Base-by-base conservation (phyloP, 441 rosid species). In the Erysimum cheiri region DNA sequence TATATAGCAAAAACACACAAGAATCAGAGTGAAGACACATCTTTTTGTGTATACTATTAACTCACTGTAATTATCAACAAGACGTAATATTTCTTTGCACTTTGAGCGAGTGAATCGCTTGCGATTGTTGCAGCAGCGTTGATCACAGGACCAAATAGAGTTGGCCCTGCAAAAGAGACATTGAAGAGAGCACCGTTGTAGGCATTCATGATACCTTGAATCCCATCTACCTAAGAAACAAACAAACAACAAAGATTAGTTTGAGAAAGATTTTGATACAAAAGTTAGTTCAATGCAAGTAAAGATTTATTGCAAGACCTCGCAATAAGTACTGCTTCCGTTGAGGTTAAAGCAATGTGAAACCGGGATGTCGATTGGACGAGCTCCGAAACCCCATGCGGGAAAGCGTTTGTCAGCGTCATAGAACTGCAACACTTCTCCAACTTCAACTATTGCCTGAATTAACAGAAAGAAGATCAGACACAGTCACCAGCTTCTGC, bases 331-430 rank as follows among this genome's bases (percentile, higher is more conserved):
- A 44, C 73, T 87, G 83, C 97, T 94, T 77, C 98, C 98, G 29
- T 86, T 93, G 83, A 93, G 82, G 85, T 85, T 93, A 81, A 91
- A 93, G 81, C 95, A 89, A 84, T 93, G 98, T 32, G 92, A 91
- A 61, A 93, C 96, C 2, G 97, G 93, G 37, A 93, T 92, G 65
- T 88, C 96, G 47, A 88, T 85, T 54, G 98, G 96, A 61, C 97
- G 86, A 61, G 95, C 98, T 71, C 98, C 98, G 73, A 93, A 93
- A 17, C 98, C 97, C 98, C 98, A 93, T 1, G 97, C 97, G 6
- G 97, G 93, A 81, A 91, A 93, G 70, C 82, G 89, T 81, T 78
- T 85, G 78, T 93, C 97, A 15, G 87, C 40, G 78, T 91, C 97
- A 75, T 93, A 93, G 78, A 87, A 87, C 81, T 93, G 93, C 78